Percentiles rank a stretch among this genome's conserved stretches.
phyloP scores from a whole-genome alignment of 768 basidiomycete species.

The Serendipita sp. region DNA sequence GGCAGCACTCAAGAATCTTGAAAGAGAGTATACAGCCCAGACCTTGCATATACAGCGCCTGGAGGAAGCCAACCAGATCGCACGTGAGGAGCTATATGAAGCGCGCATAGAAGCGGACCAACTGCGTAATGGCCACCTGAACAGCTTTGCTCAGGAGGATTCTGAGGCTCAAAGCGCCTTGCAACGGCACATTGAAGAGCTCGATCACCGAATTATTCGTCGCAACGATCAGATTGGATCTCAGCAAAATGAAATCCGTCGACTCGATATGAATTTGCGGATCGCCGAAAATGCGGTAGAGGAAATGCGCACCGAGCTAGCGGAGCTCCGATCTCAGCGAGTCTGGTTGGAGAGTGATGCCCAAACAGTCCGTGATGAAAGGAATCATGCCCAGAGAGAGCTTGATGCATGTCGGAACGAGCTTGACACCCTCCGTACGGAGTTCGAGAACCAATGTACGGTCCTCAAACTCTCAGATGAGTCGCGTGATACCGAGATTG shows the following conservation, averaged over 20 bases:
- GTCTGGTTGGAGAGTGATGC: constrained; percentile 77
- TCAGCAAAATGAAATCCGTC: constrained; percentile 62
- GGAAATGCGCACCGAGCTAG: constrained; percentile 56
- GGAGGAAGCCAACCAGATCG: neutral
- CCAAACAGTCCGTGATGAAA: constrained; percentile 53
- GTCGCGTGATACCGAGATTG: constrained; percentile 15
- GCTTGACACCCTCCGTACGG: constrained; percentile 29
- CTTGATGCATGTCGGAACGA: constrained; percentile 49
- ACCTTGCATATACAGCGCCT: neutral
- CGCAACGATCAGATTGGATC: constrained; percentile 60
- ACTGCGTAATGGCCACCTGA: constrained; percentile 31
- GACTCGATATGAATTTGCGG: constrained; percentile 55
- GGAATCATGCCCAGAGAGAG: constrained; percentile 42
- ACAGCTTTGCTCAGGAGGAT: constrained; percentile 22
- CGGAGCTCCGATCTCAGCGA: constrained; percentile 47
- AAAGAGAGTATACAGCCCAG: neutral
- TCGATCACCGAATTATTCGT: constrained; percentile 45
- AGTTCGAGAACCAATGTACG: constrained; percentile 13
- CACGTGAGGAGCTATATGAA: constrained; percentile 38
- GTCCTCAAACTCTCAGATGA: neutral
- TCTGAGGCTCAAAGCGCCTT: constrained; percentile 38
- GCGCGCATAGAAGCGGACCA: constrained; percentile 27
- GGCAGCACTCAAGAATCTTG: neutral
- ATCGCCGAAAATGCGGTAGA: constrained; percentile 57
- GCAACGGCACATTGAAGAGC: constrained; percentile 47